Evolutionary conservation across 2,329 filamentous ascomycete genomes (phyloP), one percentile per base, ranked within the genome.

Genomic region (Colletotrichum somersetense): DNA sequence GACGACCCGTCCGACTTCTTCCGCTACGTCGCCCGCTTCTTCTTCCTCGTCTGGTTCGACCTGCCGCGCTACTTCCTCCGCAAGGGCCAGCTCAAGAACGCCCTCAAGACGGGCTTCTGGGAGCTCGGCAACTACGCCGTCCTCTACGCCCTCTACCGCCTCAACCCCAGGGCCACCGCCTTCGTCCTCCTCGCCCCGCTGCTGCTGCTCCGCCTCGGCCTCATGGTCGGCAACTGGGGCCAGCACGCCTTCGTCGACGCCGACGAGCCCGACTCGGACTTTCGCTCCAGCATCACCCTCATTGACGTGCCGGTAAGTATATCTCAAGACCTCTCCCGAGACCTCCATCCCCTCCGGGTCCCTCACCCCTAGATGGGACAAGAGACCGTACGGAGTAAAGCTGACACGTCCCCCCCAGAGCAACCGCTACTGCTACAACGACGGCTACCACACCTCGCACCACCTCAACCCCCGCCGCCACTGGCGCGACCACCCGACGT

Each of bases 191-290:
- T 95, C 1, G 78, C 94, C 1, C 93, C 93, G 0, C 85, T 95
- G 26, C 75, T 88, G 2, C 80, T 92, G 40, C 86, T 95, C 80
- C 87, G 93, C 0, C 76, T 93, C 23, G 93, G 90, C 0, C 80
- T 96, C 74, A 96, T 95, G 93, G 86, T 93, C 10, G 93, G 93
- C 1, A 96, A 96, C 78, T 96, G 92, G 92, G 93, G 92, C 4
- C 93, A 96, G 79, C 93, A 96, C 79, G 93, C 93, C 1, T 91
- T 96, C 74, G 92, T 96, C 8, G 93, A 96, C 76, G 88, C 91
- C 26, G 83, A 89, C 16, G 91, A 94, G 75, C 93, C 93, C 0
- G 89, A 93, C 77, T 95, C 92, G 0, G 93, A 96, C 78, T 95
- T 91, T 76, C 86, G 92, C 46, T 94, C 91, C 0, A 95, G 92